These are phyloP conservation scores for Fusarium fujikuroi DNA, from an alignment of 2,329 filamentous ascomycete species.

Conservation along the genomic window DNA sequence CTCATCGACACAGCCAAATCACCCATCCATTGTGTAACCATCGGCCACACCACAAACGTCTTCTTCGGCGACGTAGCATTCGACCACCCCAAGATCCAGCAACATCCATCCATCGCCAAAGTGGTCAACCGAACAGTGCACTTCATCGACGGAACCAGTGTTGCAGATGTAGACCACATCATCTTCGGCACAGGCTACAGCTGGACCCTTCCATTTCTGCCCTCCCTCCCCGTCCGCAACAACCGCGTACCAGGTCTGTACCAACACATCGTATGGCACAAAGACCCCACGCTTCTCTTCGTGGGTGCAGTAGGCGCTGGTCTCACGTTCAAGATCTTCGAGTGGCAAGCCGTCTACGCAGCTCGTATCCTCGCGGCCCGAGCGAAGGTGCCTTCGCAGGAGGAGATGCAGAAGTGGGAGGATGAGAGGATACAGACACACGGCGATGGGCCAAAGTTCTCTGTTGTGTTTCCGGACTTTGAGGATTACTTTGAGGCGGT, in stretches of 20 bases:
- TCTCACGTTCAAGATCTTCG: conserved; percentile 75
- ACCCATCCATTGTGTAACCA: conserved; percentile 62
- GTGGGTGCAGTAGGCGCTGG: conserved; percentile 67
- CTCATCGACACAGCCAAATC: conserved; percentile 57
- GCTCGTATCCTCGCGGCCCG: conserved; percentile 68
- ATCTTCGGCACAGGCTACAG: conserved; percentile 75
- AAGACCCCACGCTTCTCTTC: conserved; percentile 66
- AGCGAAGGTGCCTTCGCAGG: conserved; percentile 58
- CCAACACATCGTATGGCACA: conserved; percentile 65
- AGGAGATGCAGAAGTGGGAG: conserved; percentile 68
- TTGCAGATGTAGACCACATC: conserved; percentile 67
- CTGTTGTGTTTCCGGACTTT: conserved; percentile 69
- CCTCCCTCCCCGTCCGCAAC: conserved; percentile 60
- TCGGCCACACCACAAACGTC: conserved; percentile 59
- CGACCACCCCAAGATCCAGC: conserved; percentile 63
- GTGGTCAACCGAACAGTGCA: conserved; percentile 61
- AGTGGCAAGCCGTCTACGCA: conserved; percentile 73
- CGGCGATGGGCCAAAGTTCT: conserved; percentile 68
- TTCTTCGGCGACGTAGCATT: conserved; percentile 71
- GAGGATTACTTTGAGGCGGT: conserved; percentile 72
- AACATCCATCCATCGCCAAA: conserved; percentile 59
- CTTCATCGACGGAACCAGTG: conserved; percentile 64
- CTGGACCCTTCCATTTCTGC: conserved; percentile 72
- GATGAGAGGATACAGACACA: conserved; percentile 60
- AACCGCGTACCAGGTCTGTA: conserved; percentile 67